phyloP scores from a whole-genome alignment of 1,284 basidiomycete genomes.

The Malassezia pachydermatis region DNA sequence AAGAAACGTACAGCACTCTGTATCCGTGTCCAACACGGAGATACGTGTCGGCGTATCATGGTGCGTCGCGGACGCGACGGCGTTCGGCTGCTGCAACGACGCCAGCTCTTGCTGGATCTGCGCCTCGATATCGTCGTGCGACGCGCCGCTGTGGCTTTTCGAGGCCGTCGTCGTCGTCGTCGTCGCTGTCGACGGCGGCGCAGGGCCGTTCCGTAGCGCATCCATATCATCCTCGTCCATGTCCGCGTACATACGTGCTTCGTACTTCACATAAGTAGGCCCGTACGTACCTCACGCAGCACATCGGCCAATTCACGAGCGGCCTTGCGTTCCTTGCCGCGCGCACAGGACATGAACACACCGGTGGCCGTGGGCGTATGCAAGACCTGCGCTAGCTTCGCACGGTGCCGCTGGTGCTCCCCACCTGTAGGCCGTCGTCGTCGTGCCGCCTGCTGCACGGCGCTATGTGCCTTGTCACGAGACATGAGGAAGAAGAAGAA shows the following conservation, averaged over 20 bases:
- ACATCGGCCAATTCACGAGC: conserved; percentile 35
- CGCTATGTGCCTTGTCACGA: background rate
- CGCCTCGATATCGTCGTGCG: conserved; percentile 31
- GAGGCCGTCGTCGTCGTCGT: background rate
- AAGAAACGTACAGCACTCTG: conserved; percentile 13
- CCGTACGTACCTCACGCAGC: conserved; percentile 31
- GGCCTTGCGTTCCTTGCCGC: conserved; percentile 38
- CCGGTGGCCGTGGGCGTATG: conserved; percentile 12
- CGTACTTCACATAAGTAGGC: conserved; percentile 5
- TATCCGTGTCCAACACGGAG: conserved; percentile 11
- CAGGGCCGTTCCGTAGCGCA: conserved; percentile 25
- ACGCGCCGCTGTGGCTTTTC: no score
- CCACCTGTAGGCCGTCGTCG: conserved; percentile 2
- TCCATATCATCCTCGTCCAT: conserved; percentile 24
- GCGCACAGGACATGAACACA: conserved; percentile 35
- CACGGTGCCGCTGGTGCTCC: conserved; percentile 14
- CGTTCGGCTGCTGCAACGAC: conserved; percentile 15
- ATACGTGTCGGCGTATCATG: background rate
- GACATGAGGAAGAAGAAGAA: background rate
- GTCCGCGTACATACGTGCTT: background rate
- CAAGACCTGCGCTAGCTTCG: background rate
- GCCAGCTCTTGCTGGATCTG: conserved; percentile 35
- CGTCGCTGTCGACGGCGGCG: background rate
- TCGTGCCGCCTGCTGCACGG: no score
- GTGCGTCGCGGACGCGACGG: no score